Evolutionary conservation across 345 rosid species (phyloP), one percentile per base, ranked within the genome.

Genomic region (Theobroma cacao): DNA sequence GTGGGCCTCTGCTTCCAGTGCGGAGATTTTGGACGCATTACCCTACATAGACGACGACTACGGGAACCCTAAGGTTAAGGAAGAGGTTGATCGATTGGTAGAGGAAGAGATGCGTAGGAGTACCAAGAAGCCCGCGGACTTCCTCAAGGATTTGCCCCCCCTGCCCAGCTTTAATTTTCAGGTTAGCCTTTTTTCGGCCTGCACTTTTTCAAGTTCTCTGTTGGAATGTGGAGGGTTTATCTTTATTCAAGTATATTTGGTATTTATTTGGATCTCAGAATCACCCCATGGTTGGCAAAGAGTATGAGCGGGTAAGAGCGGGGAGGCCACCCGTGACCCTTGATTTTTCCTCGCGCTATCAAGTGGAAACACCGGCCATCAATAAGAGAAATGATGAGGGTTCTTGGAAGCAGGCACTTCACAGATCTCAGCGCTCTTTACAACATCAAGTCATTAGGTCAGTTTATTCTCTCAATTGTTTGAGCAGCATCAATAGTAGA

Each of bases 101-200:
- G 97, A 94, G 83, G 98, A 94, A 68, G 99, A 96, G 90, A 96
- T 96, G 99, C 97, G 98, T 17, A 84, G 90, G 75, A 96, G 99
- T 84, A 82, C 87, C 13, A 92, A 90, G 88, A 96, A 92, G 66
- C 99, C 99, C 7, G 83, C 97, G 17, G 97, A 96, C 77, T 94
- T 94, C 73, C 93, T 94, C 72, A 89, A 88, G 80, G 93, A 91
- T 78, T 79, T 96, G 56, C 98, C 98, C 43, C 91, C 97, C 64
- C 80, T 91, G 18, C 87, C 95, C 22, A 84, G 86, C 74, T 89
- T 90, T 81, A 88, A 71, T 73, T 90, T 95, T 81, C 85, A 94
- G 97, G 99, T n/a, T n/a, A n/a, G n/a, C n/a, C n/a, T n/a, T n/a
- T n/a, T n/a, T n/a, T n/a, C n/a, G n/a, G n/a, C n/a, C n/a, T n/a